A percentile compares a stretch with the other conserved stretches of the same genome.
Evolutionary conservation across 345 rosid species (phyloP).

Genomic region (Nephelium lappaceum): DNA sequence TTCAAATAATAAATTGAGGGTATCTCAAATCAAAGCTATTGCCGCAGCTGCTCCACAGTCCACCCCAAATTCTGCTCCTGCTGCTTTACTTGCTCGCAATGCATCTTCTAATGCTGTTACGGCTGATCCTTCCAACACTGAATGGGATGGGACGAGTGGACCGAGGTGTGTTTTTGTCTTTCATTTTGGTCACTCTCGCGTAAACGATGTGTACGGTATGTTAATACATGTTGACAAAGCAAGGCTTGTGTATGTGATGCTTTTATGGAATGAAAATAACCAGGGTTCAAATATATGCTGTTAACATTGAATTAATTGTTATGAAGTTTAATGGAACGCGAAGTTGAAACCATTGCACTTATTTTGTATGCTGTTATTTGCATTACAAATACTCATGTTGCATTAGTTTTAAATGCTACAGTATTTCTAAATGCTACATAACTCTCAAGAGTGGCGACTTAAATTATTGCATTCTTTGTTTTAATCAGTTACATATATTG

Average conservation of each 20-base stretch:
- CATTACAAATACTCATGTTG: background rate
- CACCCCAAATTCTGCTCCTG: constrained; percentile 36
- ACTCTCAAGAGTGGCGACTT: background rate
- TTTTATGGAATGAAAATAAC: background rate
- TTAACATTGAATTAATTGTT: background rate
- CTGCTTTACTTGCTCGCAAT: constrained; percentile 31
- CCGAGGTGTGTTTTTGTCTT: constrained; percentile 31
- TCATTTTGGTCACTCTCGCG: background rate
- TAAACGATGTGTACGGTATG: background rate
- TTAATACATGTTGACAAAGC: background rate
- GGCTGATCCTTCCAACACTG: constrained; percentile 33
- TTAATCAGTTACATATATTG: background rate
- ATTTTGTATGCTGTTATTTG: background rate
- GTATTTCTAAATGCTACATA: background rate
- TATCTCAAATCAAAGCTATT: constrained; percentile 41
- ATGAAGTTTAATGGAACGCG: background rate
- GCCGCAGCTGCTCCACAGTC: constrained; percentile 19
- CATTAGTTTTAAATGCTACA: background rate
- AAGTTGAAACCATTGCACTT: background rate
- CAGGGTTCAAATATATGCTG: background rate
- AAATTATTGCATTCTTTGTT: background rate
- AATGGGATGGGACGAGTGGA: constrained; percentile 42
- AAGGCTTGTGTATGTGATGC: background rate
- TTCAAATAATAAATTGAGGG: constrained; percentile 57
- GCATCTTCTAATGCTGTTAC: constrained; percentile 34